Evolutionary conservation across 495 filamentous ascomycete genomes (phyloP), one percentile per base, ranked within the genome.

Genomic region (Amphirosellinia nigrospora): DNA sequence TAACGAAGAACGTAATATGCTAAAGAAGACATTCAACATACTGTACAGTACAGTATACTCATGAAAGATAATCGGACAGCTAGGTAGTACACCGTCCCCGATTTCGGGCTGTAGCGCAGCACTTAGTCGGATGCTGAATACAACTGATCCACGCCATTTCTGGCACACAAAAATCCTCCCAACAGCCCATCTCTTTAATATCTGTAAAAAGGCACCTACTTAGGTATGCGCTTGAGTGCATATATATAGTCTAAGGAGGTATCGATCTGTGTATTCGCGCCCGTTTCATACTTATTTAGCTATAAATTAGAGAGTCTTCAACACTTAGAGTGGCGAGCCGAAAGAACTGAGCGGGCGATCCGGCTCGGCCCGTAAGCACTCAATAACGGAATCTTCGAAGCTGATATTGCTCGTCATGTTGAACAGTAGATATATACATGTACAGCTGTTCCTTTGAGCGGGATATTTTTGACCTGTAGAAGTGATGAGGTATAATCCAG

Each of bases 51-150:
- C 23, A 53, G 28, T 4, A 23, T 16, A 28, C 50, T n/a, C 26
- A 53, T 26, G 26, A 13, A 53, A 53, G 50, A 30, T 28, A 58
- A 36, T 36, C 2, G 21, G n/a, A 58, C 19, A n/a, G n/a, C n/a
- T n/a, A n/a, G n/a, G n/a, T n/a, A n/a, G n/a, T n/a, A n/a, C n/a
- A n/a, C n/a, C 50, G 4, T 21, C 23, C 26, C 30, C 61, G 43
- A 64, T 26, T 48, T 64, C 41, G 43, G 43, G 39, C 8, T 45
- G 23, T 63, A 28, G 26, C 61, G 61, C 61, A 16, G 19, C 30
- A 48, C 61, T 41, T 48, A 28, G 19, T 26, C 26, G 28, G 28
- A 46, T 64, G 61, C 61, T n/a, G n/a, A 36, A 48, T 64, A 13
- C 61, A 48, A 16, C 61, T 28, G 15, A 50, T 13, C 4, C 16